phyloP scores from a whole-genome alignment of 176 grass and related monocot genomes.

The Triticum monococcum region DNA sequence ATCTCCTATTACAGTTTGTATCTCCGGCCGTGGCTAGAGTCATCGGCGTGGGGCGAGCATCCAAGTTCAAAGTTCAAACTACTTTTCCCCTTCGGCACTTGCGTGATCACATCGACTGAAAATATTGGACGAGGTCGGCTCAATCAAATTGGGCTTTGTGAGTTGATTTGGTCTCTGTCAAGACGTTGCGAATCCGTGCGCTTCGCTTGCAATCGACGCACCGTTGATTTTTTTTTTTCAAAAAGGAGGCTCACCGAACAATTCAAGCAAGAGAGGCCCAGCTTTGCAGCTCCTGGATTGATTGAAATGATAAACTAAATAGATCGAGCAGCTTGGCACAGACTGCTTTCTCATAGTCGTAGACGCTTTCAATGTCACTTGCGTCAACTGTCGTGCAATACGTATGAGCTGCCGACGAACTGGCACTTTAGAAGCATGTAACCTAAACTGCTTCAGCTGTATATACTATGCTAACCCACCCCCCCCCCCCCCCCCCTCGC shows the following conservation, averaged over 20 bases:
- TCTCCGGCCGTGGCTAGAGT: background rate
- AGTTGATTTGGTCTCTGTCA: constrained; percentile 16
- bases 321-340: background rate
- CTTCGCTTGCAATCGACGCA: background rate
- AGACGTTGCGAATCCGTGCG: background rate
- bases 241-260: background rate
- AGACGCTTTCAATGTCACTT: background rate
- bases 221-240: background rate
- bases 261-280: background rate
- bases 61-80: background rate
- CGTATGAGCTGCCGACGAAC: background rate
- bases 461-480: no score
- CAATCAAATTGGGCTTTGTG: background rate
- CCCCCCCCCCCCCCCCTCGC: no score
- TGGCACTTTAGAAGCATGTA: background rate
- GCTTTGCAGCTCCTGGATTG: background rate
- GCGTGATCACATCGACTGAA: background rate
- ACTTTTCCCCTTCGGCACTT: constrained; percentile 20
- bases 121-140: constrained; percentile 11
- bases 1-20: background rate
- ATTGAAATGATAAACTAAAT: background rate
- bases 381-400: background rate
- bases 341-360: background rate
- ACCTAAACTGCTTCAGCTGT: background rate
- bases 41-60: background rate